A percentile compares a stretch with the other conserved stretches of the same genome.
phyloP scores from a whole-genome alignment of 805 yeast genomes.

The Geotrichum ghanense region DNA sequence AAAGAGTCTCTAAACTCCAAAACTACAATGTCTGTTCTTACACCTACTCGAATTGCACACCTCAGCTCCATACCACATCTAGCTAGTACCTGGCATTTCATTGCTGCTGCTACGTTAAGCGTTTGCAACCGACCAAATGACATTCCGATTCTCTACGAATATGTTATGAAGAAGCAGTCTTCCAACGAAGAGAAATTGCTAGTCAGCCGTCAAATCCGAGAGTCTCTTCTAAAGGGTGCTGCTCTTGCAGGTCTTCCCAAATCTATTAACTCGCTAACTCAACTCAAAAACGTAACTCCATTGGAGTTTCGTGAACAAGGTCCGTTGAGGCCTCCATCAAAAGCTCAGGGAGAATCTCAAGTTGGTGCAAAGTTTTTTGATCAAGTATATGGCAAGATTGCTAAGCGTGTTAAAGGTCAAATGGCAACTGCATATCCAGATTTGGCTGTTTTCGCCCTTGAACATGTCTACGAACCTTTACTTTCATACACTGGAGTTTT shows the following conservation, averaged over 20 bases:
- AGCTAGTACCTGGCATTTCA: conserved; percentile 54
- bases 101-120: conserved; percentile 73
- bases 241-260: conserved; percentile 80
- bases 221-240: conserved; percentile 63
- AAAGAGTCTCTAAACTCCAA: too few species aligned
- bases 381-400: conserved; percentile 62
- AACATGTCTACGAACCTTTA: conserved; percentile 68
- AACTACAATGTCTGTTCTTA: conserved; percentile 23
- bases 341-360: conserved; percentile 15
- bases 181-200: conserved; percentile 16
- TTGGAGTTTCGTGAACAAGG: conserved; percentile 27
- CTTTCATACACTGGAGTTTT: conserved; percentile 58
- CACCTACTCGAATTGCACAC: conserved; percentile 42
- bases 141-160: conserved; percentile 61
- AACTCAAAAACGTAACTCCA: conserved; percentile 58
- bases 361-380: conserved; percentile 60
- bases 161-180: conserved; percentile 35
- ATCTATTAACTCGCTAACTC: conserved; percentile 66
- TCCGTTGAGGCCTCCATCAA: conserved; percentile 14
- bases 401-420: conserved; percentile 54
- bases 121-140: conserved; percentile 78
- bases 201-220: conserved; percentile 51
- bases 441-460: conserved; percentile 59
- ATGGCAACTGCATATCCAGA: conserved; percentile 74
- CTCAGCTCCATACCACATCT: conserved; percentile 47